These are phyloP conservation scores for Trichoderma asperellum DNA, from an alignment of 2,329 filamentous ascomycete species.

Conservation along the genomic window DNA sequence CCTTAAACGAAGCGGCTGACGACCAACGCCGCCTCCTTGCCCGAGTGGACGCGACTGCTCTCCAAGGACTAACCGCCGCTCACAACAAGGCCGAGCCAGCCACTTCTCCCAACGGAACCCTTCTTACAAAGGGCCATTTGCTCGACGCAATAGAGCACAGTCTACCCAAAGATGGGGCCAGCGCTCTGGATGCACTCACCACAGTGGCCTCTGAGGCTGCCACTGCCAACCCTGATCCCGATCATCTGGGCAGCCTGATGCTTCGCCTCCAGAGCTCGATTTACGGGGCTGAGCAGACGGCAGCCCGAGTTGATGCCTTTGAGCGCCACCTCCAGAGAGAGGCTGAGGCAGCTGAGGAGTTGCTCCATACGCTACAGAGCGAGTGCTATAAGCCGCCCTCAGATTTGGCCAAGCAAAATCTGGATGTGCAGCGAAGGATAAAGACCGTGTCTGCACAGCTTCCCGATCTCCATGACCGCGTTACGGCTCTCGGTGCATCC, in stretches of 20 bases:
- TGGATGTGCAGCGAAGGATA: conserved; percentile 71
- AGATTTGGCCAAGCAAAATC: conserved; percentile 69
- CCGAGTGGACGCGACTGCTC: conserved; percentile 61
- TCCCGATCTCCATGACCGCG: conserved; percentile 61
- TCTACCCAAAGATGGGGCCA: conserved; percentile 58
- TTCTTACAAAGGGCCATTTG: conserved; percentile 45
- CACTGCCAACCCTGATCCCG: conserved; percentile 52
- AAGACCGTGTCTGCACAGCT: conserved; percentile 69
- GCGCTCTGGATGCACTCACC: conserved; percentile 62
- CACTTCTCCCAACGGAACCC: conserved; percentile 38
- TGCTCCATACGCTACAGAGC: conserved; percentile 50
- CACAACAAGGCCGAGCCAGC: conserved; percentile 21
- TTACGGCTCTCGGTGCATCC: conserved; percentile 47
- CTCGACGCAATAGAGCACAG: conserved; percentile 58
- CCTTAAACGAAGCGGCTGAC: conserved; percentile 76
- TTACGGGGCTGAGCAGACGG: conserved; percentile 59
- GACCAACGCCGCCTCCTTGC: conserved; percentile 66
- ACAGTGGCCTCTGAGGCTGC: conserved; percentile 55
- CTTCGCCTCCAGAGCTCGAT: conserved; percentile 59
- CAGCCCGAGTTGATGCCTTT: conserved; percentile 59
- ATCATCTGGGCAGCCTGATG: conserved; percentile 56
- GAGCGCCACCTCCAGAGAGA: conserved; percentile 59
- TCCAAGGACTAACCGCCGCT: conserved; percentile 54
- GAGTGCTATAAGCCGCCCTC: conserved; percentile 58
- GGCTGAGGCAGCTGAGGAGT: conserved; percentile 43